These are phyloP conservation scores for Alternaria metachromatica DNA, from an alignment of 2,329 filamentous ascomycete species.

Conservation along the genomic window DNA sequence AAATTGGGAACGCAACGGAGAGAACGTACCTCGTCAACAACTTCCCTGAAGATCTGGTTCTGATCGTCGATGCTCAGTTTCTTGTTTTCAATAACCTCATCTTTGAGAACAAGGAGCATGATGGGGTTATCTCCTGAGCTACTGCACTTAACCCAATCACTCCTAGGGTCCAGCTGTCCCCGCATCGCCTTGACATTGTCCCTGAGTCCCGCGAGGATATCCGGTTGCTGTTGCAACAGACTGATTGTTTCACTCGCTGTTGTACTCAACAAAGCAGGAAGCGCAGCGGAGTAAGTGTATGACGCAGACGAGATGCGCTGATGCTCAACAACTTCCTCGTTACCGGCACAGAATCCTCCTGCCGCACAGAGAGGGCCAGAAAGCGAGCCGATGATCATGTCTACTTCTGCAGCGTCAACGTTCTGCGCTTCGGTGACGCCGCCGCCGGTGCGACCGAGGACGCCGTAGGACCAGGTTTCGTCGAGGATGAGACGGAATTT, in stretches of 20 bases:
- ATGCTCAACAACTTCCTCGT: slow-evolving; percentile 90
- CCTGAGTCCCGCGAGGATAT: slow-evolving; percentile 77
- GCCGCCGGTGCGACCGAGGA: slow-evolving; percentile 87
- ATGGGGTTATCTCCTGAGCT: slow-evolving; percentile 86
- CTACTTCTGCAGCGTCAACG: slow-evolving; percentile 88
- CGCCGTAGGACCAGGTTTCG: slow-evolving; percentile 96
- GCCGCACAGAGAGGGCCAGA: slow-evolving; percentile 89
- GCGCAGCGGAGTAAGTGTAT: slow-evolving; percentile 94
- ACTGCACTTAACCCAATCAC: slow-evolving; percentile 87
- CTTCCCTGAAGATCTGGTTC: slow-evolving; percentile 83
- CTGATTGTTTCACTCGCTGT: slow-evolving; percentile 91
- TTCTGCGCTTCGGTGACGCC: slow-evolving; percentile 96
- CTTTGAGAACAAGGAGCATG: slow-evolving; percentile 82
- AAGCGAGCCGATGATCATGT: slow-evolving; percentile 96
- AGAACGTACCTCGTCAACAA: slow-evolving; percentile 86
- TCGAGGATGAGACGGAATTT: slow-evolving; percentile 98
- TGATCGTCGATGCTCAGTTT: slow-evolving; percentile 76
- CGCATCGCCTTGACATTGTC: slow-evolving; percentile 89
- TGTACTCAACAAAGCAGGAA: slow-evolving; percentile 93
- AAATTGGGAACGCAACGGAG: neutral
- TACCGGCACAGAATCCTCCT: slow-evolving; percentile 94
- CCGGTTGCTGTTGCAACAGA: slow-evolving; percentile 84
- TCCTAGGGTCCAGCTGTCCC: slow-evolving; percentile 86
- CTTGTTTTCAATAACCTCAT: slow-evolving; percentile 76
- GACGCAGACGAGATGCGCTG: slow-evolving; percentile 91